Evolutionary conservation across 306 rosid genomes (phyloP).

Genomic region (Oemleria cerasiformis): DNA sequence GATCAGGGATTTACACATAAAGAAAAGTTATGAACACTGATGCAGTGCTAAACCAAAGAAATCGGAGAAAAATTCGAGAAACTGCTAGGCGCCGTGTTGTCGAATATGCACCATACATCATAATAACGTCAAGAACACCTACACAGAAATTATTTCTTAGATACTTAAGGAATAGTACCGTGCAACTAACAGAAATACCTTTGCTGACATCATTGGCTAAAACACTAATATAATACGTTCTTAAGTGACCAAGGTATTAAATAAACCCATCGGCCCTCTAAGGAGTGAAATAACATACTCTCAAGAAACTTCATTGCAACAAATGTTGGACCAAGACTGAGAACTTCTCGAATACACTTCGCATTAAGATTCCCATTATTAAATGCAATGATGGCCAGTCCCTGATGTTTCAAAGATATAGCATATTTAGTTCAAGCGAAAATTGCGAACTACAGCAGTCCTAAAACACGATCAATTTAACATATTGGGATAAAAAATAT

Average conservation of each 20-base stretch:
- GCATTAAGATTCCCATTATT: conserved; percentile 51
- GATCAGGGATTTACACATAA: conserved; percentile 59
- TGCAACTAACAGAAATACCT: conserved; percentile 4
- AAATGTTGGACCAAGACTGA: conserved; percentile 95
- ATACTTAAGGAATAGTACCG: background rate
- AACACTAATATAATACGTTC: background rate
- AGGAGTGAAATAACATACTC: conserved; percentile 51
- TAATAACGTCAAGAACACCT: conserved; percentile 87
- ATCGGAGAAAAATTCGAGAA: conserved; percentile 81
- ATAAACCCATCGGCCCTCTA: background rate
- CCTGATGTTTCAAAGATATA: conserved; percentile 41
- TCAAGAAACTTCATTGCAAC: conserved; percentile 80
- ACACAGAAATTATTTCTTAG: conserved; percentile 22
- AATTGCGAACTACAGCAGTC: background rate
- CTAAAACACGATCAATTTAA: background rate
- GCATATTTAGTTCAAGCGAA: background rate
- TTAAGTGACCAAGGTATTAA: background rate
- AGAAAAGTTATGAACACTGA: conserved; percentile 71
- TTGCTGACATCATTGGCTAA: background rate
- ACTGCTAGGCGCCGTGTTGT: conserved; percentile 70
- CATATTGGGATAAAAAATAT: background rate
- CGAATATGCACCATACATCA: conserved; percentile 97
- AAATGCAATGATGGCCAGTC: conserved; percentile 78
- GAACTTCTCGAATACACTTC: conserved; percentile 75
- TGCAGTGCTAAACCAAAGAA: conserved; percentile 72